A percentile compares a stretch with the other conserved stretches of the same genome.
phyloP scores from a whole-genome alignment of 1,284 basidiomycete genomes.

The Heterobasidion occidentale region DNA sequence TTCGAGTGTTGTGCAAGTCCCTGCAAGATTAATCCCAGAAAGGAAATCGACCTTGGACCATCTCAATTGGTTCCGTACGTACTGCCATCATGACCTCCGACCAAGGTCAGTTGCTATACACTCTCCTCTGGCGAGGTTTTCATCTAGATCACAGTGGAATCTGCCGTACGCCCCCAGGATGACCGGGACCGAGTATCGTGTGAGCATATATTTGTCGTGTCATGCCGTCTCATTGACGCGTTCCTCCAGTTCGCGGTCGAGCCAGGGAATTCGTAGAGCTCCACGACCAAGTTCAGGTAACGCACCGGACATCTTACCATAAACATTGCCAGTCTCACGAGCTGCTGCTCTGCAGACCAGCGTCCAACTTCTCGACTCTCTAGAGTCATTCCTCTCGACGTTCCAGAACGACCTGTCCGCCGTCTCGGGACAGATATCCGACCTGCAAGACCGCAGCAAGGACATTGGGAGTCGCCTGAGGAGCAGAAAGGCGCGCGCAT shows the following conservation, averaged over 20 bases:
- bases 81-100: background rate
- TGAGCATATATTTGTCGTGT: background rate
- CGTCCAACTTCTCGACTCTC: constrained; percentile 70
- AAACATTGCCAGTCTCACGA: background rate
- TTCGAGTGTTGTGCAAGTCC: too few species aligned
- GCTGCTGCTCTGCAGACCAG: constrained; percentile 46
- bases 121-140: background rate
- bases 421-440: constrained; percentile 93
- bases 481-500: constrained; percentile 62
- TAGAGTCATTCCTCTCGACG: constrained; percentile 87
- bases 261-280: constrained; percentile 76
- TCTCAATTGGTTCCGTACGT: background rate
- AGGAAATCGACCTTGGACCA: background rate
- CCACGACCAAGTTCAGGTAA: constrained; percentile 72
- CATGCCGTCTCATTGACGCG: background rate
- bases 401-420: constrained; percentile 92
- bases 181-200: constrained; percentile 6
- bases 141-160: background rate
- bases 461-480: constrained; percentile 84
- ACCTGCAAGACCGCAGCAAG: constrained; percentile 84
- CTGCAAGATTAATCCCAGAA: background rate
- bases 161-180: background rate
- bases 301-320: background rate
- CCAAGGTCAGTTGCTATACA: background rate
- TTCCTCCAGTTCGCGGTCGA: constrained; percentile 7